These are phyloP conservation scores for Rosellinia necatrix DNA, from an alignment of 2,329 filamentous ascomycete genomes.

Conservation along the genomic window DNA sequence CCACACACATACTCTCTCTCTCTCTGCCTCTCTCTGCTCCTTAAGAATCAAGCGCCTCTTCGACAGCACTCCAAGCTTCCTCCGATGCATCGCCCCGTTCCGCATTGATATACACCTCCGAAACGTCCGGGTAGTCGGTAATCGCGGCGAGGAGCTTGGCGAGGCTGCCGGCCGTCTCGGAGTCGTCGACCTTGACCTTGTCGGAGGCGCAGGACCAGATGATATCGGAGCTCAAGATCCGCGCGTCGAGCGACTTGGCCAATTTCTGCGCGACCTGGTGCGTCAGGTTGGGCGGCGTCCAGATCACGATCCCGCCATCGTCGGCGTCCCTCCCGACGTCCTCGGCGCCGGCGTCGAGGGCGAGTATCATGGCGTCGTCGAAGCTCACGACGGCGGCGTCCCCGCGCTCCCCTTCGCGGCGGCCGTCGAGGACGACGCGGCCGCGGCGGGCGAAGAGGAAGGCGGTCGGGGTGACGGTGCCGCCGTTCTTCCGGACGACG, in stretches of 20 bases:
- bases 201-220: constrained; percentile 85
- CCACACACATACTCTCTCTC: constrained; percentile 26
- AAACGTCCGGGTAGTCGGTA: constrained; percentile 73
- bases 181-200: constrained; percentile 64
- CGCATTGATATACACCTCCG: constrained; percentile 78
- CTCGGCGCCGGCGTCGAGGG: constrained; percentile 82
- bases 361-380: constrained; percentile 77
- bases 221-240: constrained; percentile 77
- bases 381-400: constrained; percentile 46
- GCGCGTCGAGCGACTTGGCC: constrained; percentile 65
- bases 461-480: constrained; percentile 71
- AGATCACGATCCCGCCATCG: constrained; percentile 72
- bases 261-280: constrained; percentile 67
- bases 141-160: constrained; percentile 62
- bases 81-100: constrained; percentile 55
- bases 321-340: constrained; percentile 71
- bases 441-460: constrained; percentile 88
- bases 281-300: constrained; percentile 69
- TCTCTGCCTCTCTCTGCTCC: too few species aligned
- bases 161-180: constrained; percentile 60
- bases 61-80: constrained; percentile 58
- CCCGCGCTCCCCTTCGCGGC: constrained; percentile 38
- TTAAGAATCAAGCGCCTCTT: constrained; percentile 55
- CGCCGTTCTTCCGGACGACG: constrained; percentile 73
- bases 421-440: constrained; percentile 67